A percentile compares a stretch with the other conserved stretches of the same genome.
Conservation (phyloP, 805 yeast species). For the Metschnikowia chrysomelidarum region DNA sequence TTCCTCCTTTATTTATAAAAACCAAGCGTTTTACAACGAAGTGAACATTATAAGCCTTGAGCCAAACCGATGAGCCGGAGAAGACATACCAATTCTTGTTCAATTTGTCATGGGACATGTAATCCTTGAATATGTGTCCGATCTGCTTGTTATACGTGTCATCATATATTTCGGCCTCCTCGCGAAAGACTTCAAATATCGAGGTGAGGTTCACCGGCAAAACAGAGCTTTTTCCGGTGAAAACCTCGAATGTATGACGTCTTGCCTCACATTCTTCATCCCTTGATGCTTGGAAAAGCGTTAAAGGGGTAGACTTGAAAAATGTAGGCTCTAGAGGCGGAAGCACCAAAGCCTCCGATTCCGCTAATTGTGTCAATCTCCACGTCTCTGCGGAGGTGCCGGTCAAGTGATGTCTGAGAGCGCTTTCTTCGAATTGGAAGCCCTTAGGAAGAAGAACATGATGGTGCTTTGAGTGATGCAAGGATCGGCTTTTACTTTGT, state of each 20-base stretch:
- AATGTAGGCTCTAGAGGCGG: constrained; percentile 8
- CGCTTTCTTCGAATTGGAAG: constrained; percentile 4
- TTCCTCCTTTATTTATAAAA: constrained; percentile 13
- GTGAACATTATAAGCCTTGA: constrained; percentile 22
- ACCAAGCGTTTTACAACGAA: constrained; percentile 21
- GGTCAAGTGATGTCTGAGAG: constrained; percentile 4
- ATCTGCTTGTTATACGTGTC: constrained; percentile 13
- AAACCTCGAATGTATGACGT: constrained; percentile 2
- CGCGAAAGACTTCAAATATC: constrained; percentile 5
- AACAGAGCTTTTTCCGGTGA: constrained; percentile 5
- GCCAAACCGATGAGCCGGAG: constrained; percentile 24
- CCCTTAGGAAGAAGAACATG: constrained; percentile 13
- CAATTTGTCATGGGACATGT: constrained; percentile 3
- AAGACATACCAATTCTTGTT: constrained; percentile 20
- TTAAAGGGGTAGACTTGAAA: neutral
- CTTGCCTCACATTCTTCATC: constrained; percentile 1
- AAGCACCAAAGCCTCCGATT: neutral
- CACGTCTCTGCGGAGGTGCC: constrained; percentile 9
- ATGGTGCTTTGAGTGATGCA: neutral
- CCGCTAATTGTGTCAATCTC: constrained; percentile 4
- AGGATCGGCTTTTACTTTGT: neutral
- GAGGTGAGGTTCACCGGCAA: constrained; percentile 8
- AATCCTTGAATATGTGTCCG: constrained; percentile 4
- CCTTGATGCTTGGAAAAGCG: neutral
- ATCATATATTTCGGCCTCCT: constrained; percentile 8